Evolutionary conservation across 768 basidiomycete genomes (phyloP), one percentile per base, ranked within the genome.

Genomic region (Kondoa subrosea): DNA sequence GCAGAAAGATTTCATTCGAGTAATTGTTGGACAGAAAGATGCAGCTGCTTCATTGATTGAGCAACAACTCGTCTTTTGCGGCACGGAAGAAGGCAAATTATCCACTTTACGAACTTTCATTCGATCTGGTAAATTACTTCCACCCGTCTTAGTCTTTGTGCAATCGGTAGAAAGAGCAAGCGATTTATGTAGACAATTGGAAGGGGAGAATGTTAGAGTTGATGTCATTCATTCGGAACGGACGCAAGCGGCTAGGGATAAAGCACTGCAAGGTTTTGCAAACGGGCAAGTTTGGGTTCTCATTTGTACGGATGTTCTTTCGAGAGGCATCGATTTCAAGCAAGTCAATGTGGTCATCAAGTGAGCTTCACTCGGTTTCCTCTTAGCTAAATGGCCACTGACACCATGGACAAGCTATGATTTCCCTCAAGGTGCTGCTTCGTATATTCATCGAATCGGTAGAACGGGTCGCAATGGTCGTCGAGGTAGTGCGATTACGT

Each of bases 281-380:
- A 82, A 81, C 73, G 95, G 92, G 0, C 84, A 89, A 75, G 87
- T 89, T 69, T 97, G 95, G 95, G 84, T 92, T 34, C 84, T 97
- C 83, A 83, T 99, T 59, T 89, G 87, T 71, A 99, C 95, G 27
- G 95, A 99, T 76, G 88, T 97, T 64, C 88, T 97, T 89, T 91
- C 90, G 27, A 83, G 95, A 72, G 95, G 95, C 1, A 91, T 99
- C 87, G 95, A 97, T 75, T 97, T 99, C 80, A 88, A 87, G 76
- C 91, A 92, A 12, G 84, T 93, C 64, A 81, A 85, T 68, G 88
- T 96, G 74, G 91, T 99, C 12, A 86, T 97, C 75, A 99, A 96
- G 66, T 78, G 76, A 58, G 77, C 75, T 76, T 67, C n/a, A n/a
- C n/a, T n/a, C n/a, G n/a, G n/a, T n/a, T 60, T 25, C 30, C 40